Evolutionary conservation across 352 stramenopile genomes (phyloP).

Genomic region (Nothophytophthora sp.): DNA sequence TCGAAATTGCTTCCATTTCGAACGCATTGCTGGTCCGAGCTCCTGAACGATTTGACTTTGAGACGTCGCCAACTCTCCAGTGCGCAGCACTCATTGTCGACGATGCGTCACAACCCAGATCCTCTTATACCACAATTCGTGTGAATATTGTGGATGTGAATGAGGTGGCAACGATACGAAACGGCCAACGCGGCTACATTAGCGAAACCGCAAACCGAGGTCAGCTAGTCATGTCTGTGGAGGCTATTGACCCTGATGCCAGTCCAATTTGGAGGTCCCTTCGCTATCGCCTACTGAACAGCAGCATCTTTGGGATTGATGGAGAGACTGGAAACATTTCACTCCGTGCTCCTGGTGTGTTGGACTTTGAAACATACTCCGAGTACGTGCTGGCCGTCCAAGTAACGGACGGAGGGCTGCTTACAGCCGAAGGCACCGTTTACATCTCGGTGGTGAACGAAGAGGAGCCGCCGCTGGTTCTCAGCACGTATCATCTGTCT

Average conservation of each 20-base stretch:
- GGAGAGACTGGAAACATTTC: constrained; percentile 8
- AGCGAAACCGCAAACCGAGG: constrained; percentile 10
- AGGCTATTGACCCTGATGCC: constrained; percentile 12
- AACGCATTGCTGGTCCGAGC: constrained; percentile 5
- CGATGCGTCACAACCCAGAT: constrained; percentile 6
- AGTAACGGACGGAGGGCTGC: constrained; percentile 19
- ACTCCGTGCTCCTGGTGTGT: constrained; percentile 6
- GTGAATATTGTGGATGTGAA: constrained; percentile 20
- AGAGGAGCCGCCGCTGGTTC: constrained; percentile 15
- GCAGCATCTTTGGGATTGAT: constrained; percentile 14
- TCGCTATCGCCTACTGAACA: constrained; percentile 14
- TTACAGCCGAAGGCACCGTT: constrained; percentile 11
- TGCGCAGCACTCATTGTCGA: constrained; percentile 19
- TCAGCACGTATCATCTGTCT: neutral
- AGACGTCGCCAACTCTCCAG: neutral
- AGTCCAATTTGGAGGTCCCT: constrained; percentile 14
- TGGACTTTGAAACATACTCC: constrained; percentile 20
- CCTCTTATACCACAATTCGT: constrained; percentile 14
- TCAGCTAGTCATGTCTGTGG: constrained; percentile 11
- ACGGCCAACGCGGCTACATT: constrained; percentile 17
- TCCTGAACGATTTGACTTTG: constrained; percentile 20
- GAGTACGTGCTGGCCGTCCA: constrained; percentile 12
- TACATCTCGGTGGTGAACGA: constrained; percentile 23
- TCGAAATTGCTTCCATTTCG: constrained; percentile 9
- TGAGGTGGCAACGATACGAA: constrained; percentile 11